Conservation (phyloP, 192 early-diverging fungal genomes). For the Chytriomyces hyalinus region DNA sequence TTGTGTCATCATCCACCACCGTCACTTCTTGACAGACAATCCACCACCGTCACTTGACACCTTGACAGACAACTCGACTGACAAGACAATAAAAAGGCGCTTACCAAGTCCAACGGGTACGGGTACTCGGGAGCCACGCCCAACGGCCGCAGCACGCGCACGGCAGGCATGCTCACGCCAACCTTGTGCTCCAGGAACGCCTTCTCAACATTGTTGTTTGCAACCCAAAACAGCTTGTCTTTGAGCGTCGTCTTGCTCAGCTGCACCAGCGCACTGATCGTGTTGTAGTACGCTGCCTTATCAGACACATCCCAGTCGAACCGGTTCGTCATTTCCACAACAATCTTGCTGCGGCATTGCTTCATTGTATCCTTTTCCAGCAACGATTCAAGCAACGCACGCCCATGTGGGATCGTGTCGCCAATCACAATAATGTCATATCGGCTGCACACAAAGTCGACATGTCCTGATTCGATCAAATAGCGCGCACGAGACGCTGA, state of each 20-base stretch:
- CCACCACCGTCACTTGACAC: no score
- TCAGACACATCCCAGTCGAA: conserved; percentile 25
- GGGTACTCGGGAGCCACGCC: neutral
- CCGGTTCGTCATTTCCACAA: conserved; percentile 32
- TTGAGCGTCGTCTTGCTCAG: neutral
- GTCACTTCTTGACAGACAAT: no score
- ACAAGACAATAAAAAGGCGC: no score
- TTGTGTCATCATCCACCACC: no score
- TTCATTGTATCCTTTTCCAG: conserved; percentile 13
- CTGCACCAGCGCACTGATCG: neutral
- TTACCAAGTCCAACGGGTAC: conserved; percentile 22
- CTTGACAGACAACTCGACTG: no score
- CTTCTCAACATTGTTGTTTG: conserved; percentile 22
- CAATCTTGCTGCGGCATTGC: conserved; percentile 24
- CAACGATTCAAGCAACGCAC: conserved; percentile 10
- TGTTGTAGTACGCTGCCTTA: neutral
- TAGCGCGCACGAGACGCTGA: neutral
- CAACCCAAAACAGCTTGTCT: conserved; percentile 21
- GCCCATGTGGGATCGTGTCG: conserved; percentile 30
- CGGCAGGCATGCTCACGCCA: neutral
- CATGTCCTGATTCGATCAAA: conserved; percentile 1
- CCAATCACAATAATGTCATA: conserved; percentile 35
- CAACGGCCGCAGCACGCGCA: conserved; percentile 13
- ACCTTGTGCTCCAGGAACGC: neutral
- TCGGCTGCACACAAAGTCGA: conserved; percentile 11